These are phyloP conservation scores for Apiospora hydei DNA, from an alignment of 2,329 filamentous ascomycete species.

Conservation along the genomic window DNA sequence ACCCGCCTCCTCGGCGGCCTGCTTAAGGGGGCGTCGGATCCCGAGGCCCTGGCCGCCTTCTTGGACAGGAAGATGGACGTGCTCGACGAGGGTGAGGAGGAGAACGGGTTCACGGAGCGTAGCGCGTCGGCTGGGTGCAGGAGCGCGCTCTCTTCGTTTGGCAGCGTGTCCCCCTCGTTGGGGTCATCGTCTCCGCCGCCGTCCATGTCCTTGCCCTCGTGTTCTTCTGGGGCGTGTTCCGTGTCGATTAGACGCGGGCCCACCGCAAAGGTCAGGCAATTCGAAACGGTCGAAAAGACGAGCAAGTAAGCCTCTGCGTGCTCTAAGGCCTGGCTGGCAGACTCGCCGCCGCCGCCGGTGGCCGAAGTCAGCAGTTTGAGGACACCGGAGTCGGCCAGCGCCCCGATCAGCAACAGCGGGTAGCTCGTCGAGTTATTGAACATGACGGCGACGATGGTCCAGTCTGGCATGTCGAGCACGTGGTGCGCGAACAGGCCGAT, in stretches of 20 bases:
- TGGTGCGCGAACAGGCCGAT: conserved; percentile 48
- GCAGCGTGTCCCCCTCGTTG: conserved; percentile 37
- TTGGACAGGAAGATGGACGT: conserved; percentile 42
- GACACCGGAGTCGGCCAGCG: conserved; percentile 60
- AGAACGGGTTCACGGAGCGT: conserved; percentile 30
- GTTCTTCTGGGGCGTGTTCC: conserved; percentile 45
- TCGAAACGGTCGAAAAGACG: conserved; percentile 69
- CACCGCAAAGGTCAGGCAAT: conserved; percentile 69
- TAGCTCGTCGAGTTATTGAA: conserved; percentile 59
- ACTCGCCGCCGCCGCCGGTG: conserved; percentile 48
- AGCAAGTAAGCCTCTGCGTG: conserved; percentile 72
- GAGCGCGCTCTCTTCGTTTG: conserved; percentile 58
- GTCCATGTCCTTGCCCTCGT: conserved; percentile 37
- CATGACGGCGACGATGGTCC: conserved; percentile 53
- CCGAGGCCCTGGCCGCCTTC: conserved; percentile 25
- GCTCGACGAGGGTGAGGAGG: conserved; percentile 26
- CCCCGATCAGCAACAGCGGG: conserved; percentile 53
- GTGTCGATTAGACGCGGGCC: conserved; percentile 65
- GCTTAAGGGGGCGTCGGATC: not conserved
- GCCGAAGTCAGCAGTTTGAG: conserved; percentile 52
- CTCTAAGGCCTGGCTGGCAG: conserved; percentile 55
- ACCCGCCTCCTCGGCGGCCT: conserved; percentile 36
- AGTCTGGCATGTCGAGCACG: conserved; percentile 52
- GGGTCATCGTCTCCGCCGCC: conserved; percentile 28
- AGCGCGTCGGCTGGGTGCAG: conserved; percentile 43